Evolutionary conservation across 768 basidiomycete species (phyloP), one percentile per base, ranked within the genome.

Genomic region (Boletus edulis): DNA sequence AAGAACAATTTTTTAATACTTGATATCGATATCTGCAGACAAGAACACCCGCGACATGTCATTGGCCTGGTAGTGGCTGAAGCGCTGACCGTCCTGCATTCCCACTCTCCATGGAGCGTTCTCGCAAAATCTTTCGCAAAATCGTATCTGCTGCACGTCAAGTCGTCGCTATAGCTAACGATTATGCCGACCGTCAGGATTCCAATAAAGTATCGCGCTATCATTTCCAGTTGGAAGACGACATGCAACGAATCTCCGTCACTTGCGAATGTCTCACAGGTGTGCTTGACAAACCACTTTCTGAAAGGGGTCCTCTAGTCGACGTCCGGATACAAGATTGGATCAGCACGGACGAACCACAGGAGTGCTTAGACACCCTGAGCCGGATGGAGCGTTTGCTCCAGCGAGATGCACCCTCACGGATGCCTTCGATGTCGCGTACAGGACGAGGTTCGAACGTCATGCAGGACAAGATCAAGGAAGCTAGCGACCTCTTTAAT

Each of bases 181-280:
- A 45, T 4, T 45, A 46, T 13, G 43, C 56, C 8, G 38, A 57
- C 22, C 47, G 38, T 8, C 2, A 35, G 24, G 54, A 57, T 3
- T 31, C 17, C 10, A 34, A 49, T 20, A 13, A n/a, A 9, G 35
- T 56, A 6, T 4, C 20, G 6, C 46, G 18, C 14, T 41, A 32
- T 43, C 53, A 57, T 40, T 57, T 57, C 31, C 54, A 39, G 43
- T 15, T 57, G 18, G 54, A 56, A 31, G 34, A 40, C 2, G 56
- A 49, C 3, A 56, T 57, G 54, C 46, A 17, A 35, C 49, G 15
- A 15, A 44, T 56, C 20, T 49, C 31, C n/a, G 56, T 57, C 7
- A 46, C 54, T 32, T 57, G 47, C 54, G 31, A 49, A 10, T 40
- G 31, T 34, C 46, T 57, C 8, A 27, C 15, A 6, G 3, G 2